These are phyloP conservation scores for Talaromyces sp. DNA, from an alignment of 2,329 filamentous ascomycete species.

Conservation along the genomic window DNA sequence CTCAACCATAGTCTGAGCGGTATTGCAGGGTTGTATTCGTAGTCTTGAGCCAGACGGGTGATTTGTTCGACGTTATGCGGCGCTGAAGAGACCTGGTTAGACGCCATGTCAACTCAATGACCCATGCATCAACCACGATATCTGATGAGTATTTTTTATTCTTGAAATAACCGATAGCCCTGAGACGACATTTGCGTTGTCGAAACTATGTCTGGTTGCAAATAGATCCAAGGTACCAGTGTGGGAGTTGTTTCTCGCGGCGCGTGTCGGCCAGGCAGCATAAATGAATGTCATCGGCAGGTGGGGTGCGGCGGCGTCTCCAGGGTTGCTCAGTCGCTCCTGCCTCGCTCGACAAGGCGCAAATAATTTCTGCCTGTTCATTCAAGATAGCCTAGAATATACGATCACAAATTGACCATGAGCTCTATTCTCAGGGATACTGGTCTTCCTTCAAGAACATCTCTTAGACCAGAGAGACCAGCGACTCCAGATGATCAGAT, in stretches of 20 bases:
- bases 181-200: background rate
- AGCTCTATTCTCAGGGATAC: too few relatives aligned
- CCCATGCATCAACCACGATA: background rate
- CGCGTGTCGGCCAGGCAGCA: constrained; percentile 2
- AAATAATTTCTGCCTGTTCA: background rate
- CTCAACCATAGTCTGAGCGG: constrained; percentile 76
- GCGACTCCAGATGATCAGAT: constrained; percentile 4
- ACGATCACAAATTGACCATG: too few relatives aligned
- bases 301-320: constrained; percentile 12
- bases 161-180: background rate
- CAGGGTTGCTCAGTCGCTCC: constrained; percentile 6
- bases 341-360: background rate
- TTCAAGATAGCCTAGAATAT: background rate
- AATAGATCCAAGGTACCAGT: background rate
- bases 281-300: constrained; percentile 3
- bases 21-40: constrained; percentile 72
- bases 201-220: background rate
- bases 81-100: constrained; percentile 30
- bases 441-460: too few relatives aligned
- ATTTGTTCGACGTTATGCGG: constrained; percentile 76
- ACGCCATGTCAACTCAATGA: constrained; percentile 13
- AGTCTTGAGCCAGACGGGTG: constrained; percentile 67
- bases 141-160: background rate
- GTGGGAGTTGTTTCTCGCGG: background rate
- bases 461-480: too few relatives aligned